Evolutionary conservation across 169 alveolate species (phyloP).

Genomic region (Eimeria brunetti): DNA sequence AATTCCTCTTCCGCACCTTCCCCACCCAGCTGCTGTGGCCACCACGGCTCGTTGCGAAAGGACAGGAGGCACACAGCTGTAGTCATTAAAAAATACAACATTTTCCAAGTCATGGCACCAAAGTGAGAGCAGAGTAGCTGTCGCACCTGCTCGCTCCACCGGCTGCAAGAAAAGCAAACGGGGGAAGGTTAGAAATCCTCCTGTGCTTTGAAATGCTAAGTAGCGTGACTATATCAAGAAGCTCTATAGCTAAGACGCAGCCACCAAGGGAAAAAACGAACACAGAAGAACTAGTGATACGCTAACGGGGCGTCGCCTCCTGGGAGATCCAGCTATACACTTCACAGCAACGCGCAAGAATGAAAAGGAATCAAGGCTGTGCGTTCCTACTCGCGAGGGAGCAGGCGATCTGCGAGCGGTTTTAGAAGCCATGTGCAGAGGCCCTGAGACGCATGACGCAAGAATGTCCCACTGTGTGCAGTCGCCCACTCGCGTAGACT

Average conservation of each 20-base stretch:
- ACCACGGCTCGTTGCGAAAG: conserved; percentile 77
- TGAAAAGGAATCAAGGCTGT: not conserved
- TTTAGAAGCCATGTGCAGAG: conserved; percentile 71
- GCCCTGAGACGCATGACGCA: conserved; percentile 43
- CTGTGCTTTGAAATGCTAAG: not conserved
- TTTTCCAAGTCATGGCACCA: conserved; percentile 73
- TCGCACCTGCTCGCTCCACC: conserved; percentile 79
- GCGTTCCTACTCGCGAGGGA: conserved; percentile 64
- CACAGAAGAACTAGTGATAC: not conserved
- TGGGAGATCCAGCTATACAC: not conserved
- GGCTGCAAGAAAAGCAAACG: conserved; percentile 61
- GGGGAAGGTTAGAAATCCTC: not conserved
- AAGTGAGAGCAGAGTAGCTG: conserved; percentile 65
- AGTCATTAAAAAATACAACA: conserved; percentile 58
- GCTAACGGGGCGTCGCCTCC: not conserved
- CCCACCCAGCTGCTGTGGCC: conserved; percentile 80
- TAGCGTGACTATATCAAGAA: not conserved
- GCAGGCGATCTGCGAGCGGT: conserved; percentile 76
- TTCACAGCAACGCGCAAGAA: not conserved
- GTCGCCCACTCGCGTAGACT: not conserved
- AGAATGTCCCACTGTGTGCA: not conserved
- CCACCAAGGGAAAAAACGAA: not conserved
- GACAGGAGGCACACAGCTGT: conserved; percentile 41
- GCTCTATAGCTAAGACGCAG: not conserved
- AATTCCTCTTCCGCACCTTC: conserved; percentile 73